Conservation (phyloP, 2,329 filamentous ascomycete genomes). For the Xylaria sp. region DNA sequence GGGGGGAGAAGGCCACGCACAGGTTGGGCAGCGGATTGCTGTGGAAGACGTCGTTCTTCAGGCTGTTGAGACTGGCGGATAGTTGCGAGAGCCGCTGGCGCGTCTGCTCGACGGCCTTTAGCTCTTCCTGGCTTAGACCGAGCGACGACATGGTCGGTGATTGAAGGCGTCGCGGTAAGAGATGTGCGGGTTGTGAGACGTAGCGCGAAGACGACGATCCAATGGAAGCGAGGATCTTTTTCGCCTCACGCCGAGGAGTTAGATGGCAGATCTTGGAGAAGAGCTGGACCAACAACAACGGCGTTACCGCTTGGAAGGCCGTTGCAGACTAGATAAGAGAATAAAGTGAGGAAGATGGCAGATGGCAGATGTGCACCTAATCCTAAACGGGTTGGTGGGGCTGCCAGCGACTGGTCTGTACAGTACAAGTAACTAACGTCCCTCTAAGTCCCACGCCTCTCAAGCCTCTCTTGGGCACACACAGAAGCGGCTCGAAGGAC, state of each 20-base stretch:
- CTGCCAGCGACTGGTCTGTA: no score
- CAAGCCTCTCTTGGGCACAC: no score
- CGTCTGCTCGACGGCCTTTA: conserved; percentile 73
- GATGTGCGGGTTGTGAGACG: background rate
- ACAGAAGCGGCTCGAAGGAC: no score
- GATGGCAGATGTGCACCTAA: no score
- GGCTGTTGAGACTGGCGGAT: conserved; percentile 68
- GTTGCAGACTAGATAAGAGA: no score
- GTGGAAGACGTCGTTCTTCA: conserved; percentile 64
- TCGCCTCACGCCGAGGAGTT: background rate
- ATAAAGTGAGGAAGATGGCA: no score
- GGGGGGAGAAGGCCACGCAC: conserved; percentile 51
- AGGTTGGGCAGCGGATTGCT: conserved; percentile 70
- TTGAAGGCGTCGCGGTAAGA: background rate
- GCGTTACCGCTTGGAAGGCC: background rate
- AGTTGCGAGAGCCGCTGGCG: conserved; percentile 72
- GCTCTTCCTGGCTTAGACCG: conserved; percentile 62
- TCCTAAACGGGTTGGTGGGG: no score
- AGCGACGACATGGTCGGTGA: conserved; percentile 48
- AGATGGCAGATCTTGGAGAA: background rate
- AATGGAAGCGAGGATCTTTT: background rate
- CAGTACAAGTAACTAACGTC: no score
- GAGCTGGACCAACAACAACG: background rate
- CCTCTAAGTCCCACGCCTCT: no score
- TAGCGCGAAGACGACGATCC: background rate